A percentile compares a stretch with the other conserved stretches of the same genome.
Evolutionary conservation across 805 yeast genomes (phyloP).

Genomic region (Wickerhamiella alocasiicola): DNA sequence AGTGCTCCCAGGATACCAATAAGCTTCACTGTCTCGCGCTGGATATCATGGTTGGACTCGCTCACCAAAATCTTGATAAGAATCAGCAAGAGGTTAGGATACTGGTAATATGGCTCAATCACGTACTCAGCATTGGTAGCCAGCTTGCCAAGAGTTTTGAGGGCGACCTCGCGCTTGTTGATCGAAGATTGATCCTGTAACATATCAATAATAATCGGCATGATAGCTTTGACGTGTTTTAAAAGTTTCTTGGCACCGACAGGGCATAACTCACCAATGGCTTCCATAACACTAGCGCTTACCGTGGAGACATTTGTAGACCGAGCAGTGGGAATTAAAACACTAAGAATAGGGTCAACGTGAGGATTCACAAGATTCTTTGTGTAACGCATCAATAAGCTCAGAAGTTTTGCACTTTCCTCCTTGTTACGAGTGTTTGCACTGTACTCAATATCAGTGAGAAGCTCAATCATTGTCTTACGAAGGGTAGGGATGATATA

Average conservation of each 20-base stretch:
- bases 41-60: slow-evolving; percentile 53
- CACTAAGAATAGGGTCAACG: slow-evolving; percentile 80
- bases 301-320: slow-evolving; percentile 61
- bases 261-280: slow-evolving; percentile 77
- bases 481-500: slow-evolving; percentile 87
- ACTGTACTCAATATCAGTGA: slow-evolving; percentile 77
- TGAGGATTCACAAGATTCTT: slow-evolving; percentile 80
- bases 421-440: slow-evolving; percentile 66
- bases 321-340: slow-evolving; percentile 60
- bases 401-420: slow-evolving; percentile 67
- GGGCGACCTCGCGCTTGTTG: slow-evolving; percentile 76
- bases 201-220: slow-evolving; percentile 80
- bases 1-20: slow-evolving; percentile 92
- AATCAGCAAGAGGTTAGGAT: slow-evolving; percentile 77
- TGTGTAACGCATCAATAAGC: slow-evolving; percentile 64
- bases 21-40: slow-evolving; percentile 78
- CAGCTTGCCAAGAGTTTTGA: slow-evolving; percentile 75
- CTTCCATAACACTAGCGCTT: slow-evolving; percentile 71
- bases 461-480: slow-evolving; percentile 68
- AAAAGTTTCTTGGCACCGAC: slow-evolving; percentile 80
- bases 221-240: slow-evolving; percentile 57
- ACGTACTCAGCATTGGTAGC: slow-evolving; percentile 90
- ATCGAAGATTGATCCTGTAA: slow-evolving; percentile 89
- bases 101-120: slow-evolving; percentile 80
- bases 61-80: slow-evolving; percentile 70